These are phyloP conservation scores for Elasticomyces elasticus DNA, from an alignment of 495 filamentous ascomycete species.

Conservation along the genomic window DNA sequence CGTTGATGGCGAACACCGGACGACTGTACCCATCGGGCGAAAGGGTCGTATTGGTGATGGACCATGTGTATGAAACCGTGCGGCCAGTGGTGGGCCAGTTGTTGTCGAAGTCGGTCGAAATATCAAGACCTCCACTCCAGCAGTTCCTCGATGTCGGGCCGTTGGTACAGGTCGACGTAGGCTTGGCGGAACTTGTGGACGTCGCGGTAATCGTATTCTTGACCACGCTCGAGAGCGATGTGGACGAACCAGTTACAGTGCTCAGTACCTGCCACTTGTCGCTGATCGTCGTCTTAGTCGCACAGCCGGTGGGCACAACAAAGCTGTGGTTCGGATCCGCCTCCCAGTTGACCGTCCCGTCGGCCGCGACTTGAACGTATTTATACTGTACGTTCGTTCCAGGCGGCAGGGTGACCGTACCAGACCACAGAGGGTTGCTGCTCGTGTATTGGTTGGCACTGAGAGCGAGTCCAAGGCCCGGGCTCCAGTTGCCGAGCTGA, in stretches of 20 bases:
- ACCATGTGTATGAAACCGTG: conserved; percentile 17
- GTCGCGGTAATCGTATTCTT: neutral
- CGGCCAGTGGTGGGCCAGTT: conserved; percentile 22
- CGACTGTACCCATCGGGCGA: conserved; percentile 15
- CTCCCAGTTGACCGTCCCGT: conserved; percentile 53
- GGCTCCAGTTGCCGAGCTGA: conserved; percentile 49
- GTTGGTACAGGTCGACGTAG: conserved; percentile 19
- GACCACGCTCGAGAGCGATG: neutral
- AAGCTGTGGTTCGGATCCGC: conserved; percentile 52
- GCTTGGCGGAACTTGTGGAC: neutral
- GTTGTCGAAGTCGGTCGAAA: conserved; percentile 24
- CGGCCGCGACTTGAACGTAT: conserved; percentile 49
- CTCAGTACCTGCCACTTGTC: conserved; percentile 14
- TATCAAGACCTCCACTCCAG: conserved; percentile 19
- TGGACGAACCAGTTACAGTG: neutral
- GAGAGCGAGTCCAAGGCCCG: conserved; percentile 40
- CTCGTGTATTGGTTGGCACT: conserved; percentile 44
- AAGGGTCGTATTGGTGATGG: conserved; percentile 19
- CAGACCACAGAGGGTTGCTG: conserved; percentile 49
- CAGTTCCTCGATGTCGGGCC: conserved; percentile 19
- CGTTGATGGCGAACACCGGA: conserved; percentile 23
- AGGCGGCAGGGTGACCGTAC: conserved; percentile 40
- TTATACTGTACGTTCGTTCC: conserved; percentile 55
- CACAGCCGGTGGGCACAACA: conserved; percentile 38
- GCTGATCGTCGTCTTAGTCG: neutral